Percentiles rank a stretch among this genome's conserved stretches.
Evolutionary conservation across 2,329 filamentous ascomycete genomes (phyloP).

Genomic region (Aciculosporium take): DNA sequence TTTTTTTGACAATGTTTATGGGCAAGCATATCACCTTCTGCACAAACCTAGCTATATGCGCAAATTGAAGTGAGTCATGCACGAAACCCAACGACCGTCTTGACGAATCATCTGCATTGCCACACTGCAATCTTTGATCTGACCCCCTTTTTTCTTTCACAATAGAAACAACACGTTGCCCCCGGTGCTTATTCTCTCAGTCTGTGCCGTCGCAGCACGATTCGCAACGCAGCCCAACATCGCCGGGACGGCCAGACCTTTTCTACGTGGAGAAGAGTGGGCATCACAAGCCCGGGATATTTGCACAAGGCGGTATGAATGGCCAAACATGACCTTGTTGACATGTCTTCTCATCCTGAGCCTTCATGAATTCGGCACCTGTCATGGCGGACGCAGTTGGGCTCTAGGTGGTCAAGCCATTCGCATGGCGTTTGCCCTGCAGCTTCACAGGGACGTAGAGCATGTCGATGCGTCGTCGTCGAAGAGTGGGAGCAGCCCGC

Average conservation of each 20-base stretch:
- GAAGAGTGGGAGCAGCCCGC: conserved; percentile 43
- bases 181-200: conserved; percentile 80
- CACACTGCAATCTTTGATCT: not conserved
- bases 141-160: not conserved
- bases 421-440: conserved; percentile 90
- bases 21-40: conserved; percentile 83
- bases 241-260: conserved; percentile 55
- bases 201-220: conserved; percentile 88
- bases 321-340: conserved; percentile 89
- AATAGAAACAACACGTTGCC: conserved; percentile 47
- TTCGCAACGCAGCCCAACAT: conserved; percentile 83
- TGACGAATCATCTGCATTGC: too few relatives aligned
- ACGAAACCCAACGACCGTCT: too few relatives aligned
- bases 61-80: conserved; percentile 54
- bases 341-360: conserved; percentile 81
- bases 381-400: conserved; percentile 92
- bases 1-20: conserved; percentile 92
- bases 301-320: conserved; percentile 74
- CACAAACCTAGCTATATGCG: conserved; percentile 98
- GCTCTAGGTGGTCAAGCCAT: conserved; percentile 89
- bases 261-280: conserved; percentile 84
- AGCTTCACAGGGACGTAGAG: conserved; percentile 83
- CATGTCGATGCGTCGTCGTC: conserved; percentile 55
- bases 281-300: conserved; percentile 78
- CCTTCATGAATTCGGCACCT: conserved; percentile 91